These are phyloP conservation scores for Solanum acaule DNA, from an alignment of 257 asterid species.

Conservation along the genomic window DNA sequence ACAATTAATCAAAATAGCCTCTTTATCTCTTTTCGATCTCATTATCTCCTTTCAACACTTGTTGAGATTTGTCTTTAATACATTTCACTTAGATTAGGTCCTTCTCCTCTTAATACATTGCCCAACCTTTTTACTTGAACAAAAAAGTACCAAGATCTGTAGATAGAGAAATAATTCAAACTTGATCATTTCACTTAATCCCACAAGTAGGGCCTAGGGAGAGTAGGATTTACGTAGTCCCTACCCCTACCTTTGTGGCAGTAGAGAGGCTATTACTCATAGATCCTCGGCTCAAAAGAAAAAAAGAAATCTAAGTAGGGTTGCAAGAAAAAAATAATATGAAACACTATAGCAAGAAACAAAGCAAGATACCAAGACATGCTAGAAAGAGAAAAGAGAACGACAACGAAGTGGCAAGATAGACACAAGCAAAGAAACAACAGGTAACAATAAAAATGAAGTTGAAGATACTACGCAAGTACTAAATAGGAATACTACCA, in stretches of 20 bases:
- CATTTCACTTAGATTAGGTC: not conserved
- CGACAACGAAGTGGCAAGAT: not conserved
- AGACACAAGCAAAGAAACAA: not conserved
- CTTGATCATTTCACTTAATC: not conserved
- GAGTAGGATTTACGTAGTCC: not conserved
- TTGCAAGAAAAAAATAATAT: not conserved
- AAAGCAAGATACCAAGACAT: not conserved
- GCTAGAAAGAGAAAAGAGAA: not conserved
- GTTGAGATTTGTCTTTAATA: not conserved
- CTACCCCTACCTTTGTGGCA: not conserved
- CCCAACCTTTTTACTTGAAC: not conserved
- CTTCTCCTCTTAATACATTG: not conserved
- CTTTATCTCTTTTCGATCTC: not conserved
- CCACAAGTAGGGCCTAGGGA: not conserved
- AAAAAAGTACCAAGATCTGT: not conserved
- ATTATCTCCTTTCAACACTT: not conserved
- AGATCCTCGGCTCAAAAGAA: not conserved
- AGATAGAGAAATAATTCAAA: not conserved
- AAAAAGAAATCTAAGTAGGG: not conserved
- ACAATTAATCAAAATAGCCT: not conserved
- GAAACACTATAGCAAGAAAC: not conserved
- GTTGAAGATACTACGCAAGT: not conserved
- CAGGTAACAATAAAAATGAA: not conserved
- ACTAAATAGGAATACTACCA: not conserved
- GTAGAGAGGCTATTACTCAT: not conserved